Base-by-base conservation (phyloP, 2,329 filamentous ascomycete species). In the Pseudofabraea citricarpa region DNA sequence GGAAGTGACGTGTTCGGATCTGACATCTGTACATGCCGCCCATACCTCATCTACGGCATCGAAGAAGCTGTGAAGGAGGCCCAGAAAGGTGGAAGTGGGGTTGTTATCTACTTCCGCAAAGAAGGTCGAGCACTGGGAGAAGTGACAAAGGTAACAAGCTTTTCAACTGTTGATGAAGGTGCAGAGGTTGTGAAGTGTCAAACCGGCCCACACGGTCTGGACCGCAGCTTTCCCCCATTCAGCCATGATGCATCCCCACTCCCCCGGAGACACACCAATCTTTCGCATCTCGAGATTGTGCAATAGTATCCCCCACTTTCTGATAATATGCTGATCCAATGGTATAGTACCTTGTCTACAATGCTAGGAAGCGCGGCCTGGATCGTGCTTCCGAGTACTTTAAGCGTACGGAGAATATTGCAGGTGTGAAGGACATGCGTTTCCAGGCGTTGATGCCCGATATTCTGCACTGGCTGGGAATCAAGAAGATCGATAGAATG, bases 361-460 rank as follows among this genome's bases (percentile, higher is more conserved):
- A 91, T 62, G 86, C 86, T 40, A 75, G 84, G 52, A 93, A 91
- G 69, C 81, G 86, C 56, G 85, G 85, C 52, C 77, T 81, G 51
- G 86, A 90, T 66, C 79, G 79, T 46, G 90, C 90, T 18, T 91
- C 85, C 56, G 89, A 95, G 64, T 97, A 97, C 69, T 97, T 97
- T 72, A 85, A 91, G 68, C 78, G 93, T 45, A 97, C 91, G n/a
- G 91, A 96, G 67, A 95, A 96, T 63, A 94, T 98, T 62, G 93
- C 93, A 7, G 93, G 93, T 48, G 91, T 97, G 53, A 95, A 95
- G 65, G 85, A 82, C 56, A 97, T 97, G 91, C 83, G 93, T 29
- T 97, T 97, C 75, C 93, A 97, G 71, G 91, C 91, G 21, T 74
- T 98, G 43, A 97, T 97, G 93, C 91, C 93, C 24, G 90, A 95